A percentile compares a stretch with the other conserved stretches of the same genome.
Evolutionary conservation across 768 basidiomycete species (phyloP).

Genomic region (Leccinum subgranulosum): DNA sequence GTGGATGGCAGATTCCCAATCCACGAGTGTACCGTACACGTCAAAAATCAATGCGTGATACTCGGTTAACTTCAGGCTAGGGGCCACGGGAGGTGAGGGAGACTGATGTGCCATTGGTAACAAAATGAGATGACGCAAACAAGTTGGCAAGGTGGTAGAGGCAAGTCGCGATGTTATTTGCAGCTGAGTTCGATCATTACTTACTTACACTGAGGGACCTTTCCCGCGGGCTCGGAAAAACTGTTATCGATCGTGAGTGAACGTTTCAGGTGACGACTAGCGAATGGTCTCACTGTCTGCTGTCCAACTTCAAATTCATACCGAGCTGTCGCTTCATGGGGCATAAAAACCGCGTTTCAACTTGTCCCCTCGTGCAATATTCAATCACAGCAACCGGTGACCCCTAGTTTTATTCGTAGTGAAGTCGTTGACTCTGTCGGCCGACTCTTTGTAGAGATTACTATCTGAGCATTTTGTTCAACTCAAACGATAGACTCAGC

Average conservation of each 20-base stretch:
- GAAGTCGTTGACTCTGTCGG: neutral
- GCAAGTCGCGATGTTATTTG: neutral
- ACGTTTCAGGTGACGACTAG: neutral
- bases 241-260: neutral
- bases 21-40: slow-evolving; percentile 72
- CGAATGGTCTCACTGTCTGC: neutral
- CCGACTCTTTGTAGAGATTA: neutral
- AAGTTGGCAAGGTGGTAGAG: neutral
- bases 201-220: neutral
- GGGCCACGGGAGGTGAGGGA: slow-evolving; percentile 2
- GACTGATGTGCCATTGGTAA: slow-evolving; percentile 19
- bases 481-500: neutral
- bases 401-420: neutral
- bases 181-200: neutral
- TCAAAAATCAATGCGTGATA: slow-evolving; percentile 60
- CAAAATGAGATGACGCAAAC: neutral
- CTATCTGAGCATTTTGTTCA: neutral
- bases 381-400: neutral
- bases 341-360: neutral
- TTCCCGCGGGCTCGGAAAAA: neutral
- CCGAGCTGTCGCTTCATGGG: neutral
- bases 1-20: slow-evolving; percentile 74
- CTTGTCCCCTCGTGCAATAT: neutral
- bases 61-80: slow-evolving; percentile 12
- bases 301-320: neutral